Evolutionary conservation across 352 stramenopile species (phyloP).

Genomic region (Phytophthora cactorum): DNA sequence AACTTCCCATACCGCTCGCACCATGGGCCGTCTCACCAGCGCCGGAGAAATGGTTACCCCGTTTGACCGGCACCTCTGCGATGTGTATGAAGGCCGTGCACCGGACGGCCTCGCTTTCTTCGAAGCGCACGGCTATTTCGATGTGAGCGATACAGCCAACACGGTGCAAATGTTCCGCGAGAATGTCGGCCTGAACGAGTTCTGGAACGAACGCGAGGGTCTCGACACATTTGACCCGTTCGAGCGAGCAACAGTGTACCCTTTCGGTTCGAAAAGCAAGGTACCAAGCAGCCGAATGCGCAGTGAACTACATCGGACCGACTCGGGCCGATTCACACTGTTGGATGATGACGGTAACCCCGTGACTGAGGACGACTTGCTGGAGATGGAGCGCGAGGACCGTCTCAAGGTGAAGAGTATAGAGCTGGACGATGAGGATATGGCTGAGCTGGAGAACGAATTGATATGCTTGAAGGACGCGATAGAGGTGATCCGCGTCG

Average conservation of each 20-base stretch:
- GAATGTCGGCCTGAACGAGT: slow-evolving; percentile 69
- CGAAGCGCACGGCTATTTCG: slow-evolving; percentile 78
- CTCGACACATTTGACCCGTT: slow-evolving; percentile 37
- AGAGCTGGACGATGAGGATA: slow-evolving; percentile 66
- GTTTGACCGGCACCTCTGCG: slow-evolving; percentile 65
- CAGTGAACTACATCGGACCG: slow-evolving; percentile 29
- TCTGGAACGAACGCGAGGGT: slow-evolving; percentile 62
- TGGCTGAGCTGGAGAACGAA: slow-evolving; percentile 59
- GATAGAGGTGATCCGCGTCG: slow-evolving; percentile 66
- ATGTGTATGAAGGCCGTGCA: slow-evolving; percentile 60
- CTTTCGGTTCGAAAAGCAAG: slow-evolving; percentile 39
- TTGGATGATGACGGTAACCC: slow-evolving; percentile 67
- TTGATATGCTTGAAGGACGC: slow-evolving; percentile 53
- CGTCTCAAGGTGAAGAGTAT: slow-evolving; percentile 57
- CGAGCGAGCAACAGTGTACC: slow-evolving; percentile 33
- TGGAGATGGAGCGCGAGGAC: slow-evolving; percentile 53
- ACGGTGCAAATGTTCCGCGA: slow-evolving; percentile 80
- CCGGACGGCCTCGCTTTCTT: slow-evolving; percentile 73
- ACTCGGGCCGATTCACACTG: slow-evolving; percentile 54
- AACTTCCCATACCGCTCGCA: slow-evolving; percentile 19
- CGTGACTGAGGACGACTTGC: slow-evolving; percentile 55
- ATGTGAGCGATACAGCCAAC: slow-evolving; percentile 72
- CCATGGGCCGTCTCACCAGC: slow-evolving; percentile 19
- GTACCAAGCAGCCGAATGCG: slow-evolving; percentile 40
- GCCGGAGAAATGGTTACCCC: slow-evolving; percentile 36